These are phyloP conservation scores for Penicillium verhagenii DNA, from an alignment of 495 filamentous ascomycete genomes.

Conservation along the genomic window DNA sequence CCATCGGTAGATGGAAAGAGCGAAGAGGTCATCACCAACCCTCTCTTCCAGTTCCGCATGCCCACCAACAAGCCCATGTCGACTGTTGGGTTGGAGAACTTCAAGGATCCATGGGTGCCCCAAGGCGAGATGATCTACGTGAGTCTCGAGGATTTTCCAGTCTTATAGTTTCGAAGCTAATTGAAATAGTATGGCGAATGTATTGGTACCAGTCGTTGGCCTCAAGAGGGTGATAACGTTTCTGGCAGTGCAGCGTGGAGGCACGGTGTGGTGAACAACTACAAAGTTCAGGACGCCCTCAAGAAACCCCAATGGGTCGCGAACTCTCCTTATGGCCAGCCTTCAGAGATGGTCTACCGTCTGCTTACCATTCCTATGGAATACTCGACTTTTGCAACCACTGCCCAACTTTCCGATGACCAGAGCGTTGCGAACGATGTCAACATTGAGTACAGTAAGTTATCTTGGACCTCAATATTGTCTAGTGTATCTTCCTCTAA, in stretches of 20 bases:
- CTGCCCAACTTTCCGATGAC: conserved; percentile 4
- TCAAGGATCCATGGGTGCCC: conserved; percentile 4
- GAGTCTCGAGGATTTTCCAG: neutral
- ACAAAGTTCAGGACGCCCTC: conserved; percentile 10
- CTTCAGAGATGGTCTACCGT: conserved; percentile 12
- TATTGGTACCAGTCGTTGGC: conserved; percentile 12
- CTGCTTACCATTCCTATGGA: conserved; percentile 12
- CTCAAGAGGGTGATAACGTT: conserved; percentile 1
- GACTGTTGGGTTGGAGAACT: neutral
- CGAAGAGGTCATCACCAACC: conserved; percentile 16
- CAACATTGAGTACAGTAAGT: conserved; percentile 36
- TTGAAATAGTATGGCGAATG: conserved; percentile 6
- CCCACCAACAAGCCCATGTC: conserved; percentile 12
- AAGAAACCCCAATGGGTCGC: neutral
- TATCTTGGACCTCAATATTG: neutral
- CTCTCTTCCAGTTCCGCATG: conserved; percentile 22
- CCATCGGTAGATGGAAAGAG: conserved; percentile 25
- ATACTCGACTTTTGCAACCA: conserved; percentile 36
- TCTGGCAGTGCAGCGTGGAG: conserved; percentile 2
- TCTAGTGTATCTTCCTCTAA: neutral
- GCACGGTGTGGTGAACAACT: conserved; percentile 13
- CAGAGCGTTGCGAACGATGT: conserved; percentile 13
- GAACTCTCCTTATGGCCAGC: neutral
- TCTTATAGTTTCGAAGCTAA: neutral
- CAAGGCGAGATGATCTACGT: neutral